A percentile compares a stretch with the other conserved stretches of the same genome.
These are phyloP conservation scores for Wickerhamomyces subpelliculosus DNA, from an alignment of 805 yeast species.

Conservation along the genomic window DNA sequence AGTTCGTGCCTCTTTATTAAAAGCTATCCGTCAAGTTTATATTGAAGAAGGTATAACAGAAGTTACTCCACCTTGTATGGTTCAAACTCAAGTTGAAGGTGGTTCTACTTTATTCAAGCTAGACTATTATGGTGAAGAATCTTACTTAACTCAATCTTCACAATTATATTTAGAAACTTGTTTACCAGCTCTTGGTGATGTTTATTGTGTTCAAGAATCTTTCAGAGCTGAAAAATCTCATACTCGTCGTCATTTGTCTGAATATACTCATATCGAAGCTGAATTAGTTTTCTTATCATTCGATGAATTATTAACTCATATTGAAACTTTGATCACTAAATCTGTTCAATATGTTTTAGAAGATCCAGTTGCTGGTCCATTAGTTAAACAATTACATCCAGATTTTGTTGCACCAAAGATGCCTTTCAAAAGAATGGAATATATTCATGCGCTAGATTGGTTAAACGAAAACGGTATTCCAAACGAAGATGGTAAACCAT, in stretches of 20 bases:
- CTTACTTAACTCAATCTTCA: slow-evolving; percentile 92
- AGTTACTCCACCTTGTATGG: slow-evolving; percentile 99
- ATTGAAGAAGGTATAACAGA: slow-evolving; percentile 71
- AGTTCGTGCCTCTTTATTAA: slow-evolving; percentile 79
- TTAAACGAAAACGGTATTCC: slow-evolving; percentile 89
- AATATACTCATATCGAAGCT: slow-evolving; percentile 94
- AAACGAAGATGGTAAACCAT: slow-evolving; percentile 90
- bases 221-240: slow-evolving; percentile 99
- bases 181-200: slow-evolving; percentile 94
- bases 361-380: slow-evolving; percentile 90
- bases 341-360: slow-evolving; percentile 70
- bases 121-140: slow-evolving; percentile 95
- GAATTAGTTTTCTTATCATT: slow-evolving; percentile 85
- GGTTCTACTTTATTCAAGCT: slow-evolving; percentile 92
- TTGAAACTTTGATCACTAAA: slow-evolving; percentile 70
- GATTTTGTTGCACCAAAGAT: slow-evolving; percentile 70
- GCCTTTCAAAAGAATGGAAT: slow-evolving; percentile 90
- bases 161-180: slow-evolving; percentile 96
- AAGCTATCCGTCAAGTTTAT: slow-evolving; percentile 69
- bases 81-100: slow-evolving; percentile 98
- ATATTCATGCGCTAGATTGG: slow-evolving; percentile 90
- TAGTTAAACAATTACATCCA: slow-evolving; percentile 90
- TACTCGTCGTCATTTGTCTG: slow-evolving; percentile 95
- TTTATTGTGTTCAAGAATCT: slow-evolving; percentile 94
- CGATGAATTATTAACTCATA: slow-evolving; percentile 78